These are phyloP conservation scores for Rutstroemia sp. DNA, from an alignment of 2,329 filamentous ascomycete genomes.

Conservation along the genomic window DNA sequence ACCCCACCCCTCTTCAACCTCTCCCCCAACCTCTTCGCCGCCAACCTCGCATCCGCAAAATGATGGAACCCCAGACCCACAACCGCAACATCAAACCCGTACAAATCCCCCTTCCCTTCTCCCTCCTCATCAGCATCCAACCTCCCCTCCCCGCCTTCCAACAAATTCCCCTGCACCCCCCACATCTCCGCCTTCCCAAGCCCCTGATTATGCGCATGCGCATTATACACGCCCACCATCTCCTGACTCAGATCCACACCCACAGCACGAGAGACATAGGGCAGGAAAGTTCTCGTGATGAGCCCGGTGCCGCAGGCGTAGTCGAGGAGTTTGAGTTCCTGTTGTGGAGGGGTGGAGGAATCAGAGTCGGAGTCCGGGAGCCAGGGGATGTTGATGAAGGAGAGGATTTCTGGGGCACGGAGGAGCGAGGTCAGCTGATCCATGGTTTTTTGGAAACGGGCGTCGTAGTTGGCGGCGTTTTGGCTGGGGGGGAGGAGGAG, in stretches of 20 bases:
- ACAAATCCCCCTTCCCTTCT: slow-evolving; percentile 41
- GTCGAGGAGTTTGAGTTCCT: slow-evolving; percentile 45
- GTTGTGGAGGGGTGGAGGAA: not conserved
- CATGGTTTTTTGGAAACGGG: slow-evolving; percentile 46
- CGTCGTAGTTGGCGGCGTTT: slow-evolving; percentile 48
- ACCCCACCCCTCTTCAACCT: slow-evolving; percentile 59
- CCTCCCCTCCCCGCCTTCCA: slow-evolving; percentile 19
- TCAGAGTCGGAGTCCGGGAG: slow-evolving; percentile 18
- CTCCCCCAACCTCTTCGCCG: slow-evolving; percentile 50
- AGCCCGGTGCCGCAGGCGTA: slow-evolving; percentile 70
- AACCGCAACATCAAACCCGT: slow-evolving; percentile 59
- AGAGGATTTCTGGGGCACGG: slow-evolving; percentile 36
- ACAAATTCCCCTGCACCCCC: slow-evolving; percentile 51
- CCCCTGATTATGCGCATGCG: slow-evolving; percentile 47
- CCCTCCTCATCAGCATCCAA: not conserved
- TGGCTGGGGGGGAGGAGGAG: slow-evolving; percentile 29
- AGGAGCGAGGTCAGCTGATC: slow-evolving; percentile 48
- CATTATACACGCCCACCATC: slow-evolving; percentile 64
- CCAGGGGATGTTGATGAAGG: slow-evolving; percentile 29
- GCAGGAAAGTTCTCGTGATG: slow-evolving; percentile 39
- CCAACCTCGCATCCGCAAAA: slow-evolving; percentile 55
- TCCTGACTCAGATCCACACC: slow-evolving; percentile 65
- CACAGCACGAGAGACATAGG: slow-evolving; percentile 53
- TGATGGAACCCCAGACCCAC: slow-evolving; percentile 61
- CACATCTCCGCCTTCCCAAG: slow-evolving; percentile 44